These are phyloP conservation scores for Byssochlamys sp. DNA, from an alignment of 2,329 filamentous ascomycete genomes.

Conservation along the genomic window DNA sequence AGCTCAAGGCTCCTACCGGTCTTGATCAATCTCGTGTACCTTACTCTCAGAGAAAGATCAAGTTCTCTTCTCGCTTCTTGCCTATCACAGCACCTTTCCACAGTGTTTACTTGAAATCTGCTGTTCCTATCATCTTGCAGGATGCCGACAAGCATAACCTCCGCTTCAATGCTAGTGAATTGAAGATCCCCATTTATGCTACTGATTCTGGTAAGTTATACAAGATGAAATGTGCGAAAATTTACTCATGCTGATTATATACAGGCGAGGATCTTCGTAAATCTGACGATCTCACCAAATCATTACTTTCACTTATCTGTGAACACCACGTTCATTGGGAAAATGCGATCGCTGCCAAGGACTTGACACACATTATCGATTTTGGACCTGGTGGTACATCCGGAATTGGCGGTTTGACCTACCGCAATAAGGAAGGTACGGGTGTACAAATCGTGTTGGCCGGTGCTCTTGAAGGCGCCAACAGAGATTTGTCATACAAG, in stretches of 20 bases:
- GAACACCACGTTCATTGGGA: constrained; percentile 94
- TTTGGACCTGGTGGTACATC: constrained; percentile 94
- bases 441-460: constrained; percentile 93
- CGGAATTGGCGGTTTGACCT: constrained; percentile 87
- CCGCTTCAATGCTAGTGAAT: constrained; percentile 59
- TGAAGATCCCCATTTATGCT: constrained; percentile 80
- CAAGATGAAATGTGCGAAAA: constrained; percentile 54
- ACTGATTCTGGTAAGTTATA: constrained; percentile 83
- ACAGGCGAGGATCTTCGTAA: too few species aligned
- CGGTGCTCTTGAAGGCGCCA: constrained; percentile 82
- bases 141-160: constrained; percentile 83
- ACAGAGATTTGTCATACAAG: constrained; percentile 91
- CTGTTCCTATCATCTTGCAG: constrained; percentile 71
- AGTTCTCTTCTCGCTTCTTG: constrained; percentile 92
- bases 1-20: constrained; percentile 95
- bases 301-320: constrained; percentile 84
- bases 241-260: too few species aligned
- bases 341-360: constrained; percentile 78
- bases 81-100: constrained; percentile 98
- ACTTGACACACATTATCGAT: too few species aligned
- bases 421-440: constrained; percentile 97
- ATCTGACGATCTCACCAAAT: constrained; percentile 74
- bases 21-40: constrained; percentile 90
- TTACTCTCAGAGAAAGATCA: constrained; percentile 88
- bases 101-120: constrained; percentile 84